phyloP scores from a whole-genome alignment of 169 alveolate genomes.

The Cryptosporidium viatorum region DNA sequence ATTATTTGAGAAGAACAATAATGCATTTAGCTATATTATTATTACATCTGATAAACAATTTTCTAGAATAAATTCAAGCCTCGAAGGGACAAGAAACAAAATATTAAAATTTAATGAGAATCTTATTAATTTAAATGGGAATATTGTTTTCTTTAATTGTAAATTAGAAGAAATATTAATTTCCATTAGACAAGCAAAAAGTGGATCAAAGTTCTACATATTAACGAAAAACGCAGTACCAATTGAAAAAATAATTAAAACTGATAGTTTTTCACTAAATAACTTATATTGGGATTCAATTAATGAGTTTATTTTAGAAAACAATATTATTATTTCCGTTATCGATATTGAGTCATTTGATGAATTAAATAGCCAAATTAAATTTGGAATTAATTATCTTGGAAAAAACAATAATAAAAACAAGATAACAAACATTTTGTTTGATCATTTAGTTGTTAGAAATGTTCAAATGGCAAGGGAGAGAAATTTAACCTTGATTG shows the following conservation, averaged over 20 bases:
- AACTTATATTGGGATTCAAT: slow-evolving; percentile 32
- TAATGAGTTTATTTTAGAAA: not conserved
- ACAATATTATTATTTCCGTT: slow-evolving; percentile 1
- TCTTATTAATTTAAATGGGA: not conserved
- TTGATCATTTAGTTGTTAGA: slow-evolving; percentile 25
- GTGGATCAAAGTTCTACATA: not conserved
- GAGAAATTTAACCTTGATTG: slow-evolving; percentile 28
- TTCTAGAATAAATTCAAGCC: not conserved
- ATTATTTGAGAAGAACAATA: not conserved
- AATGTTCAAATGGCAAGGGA: not conserved
- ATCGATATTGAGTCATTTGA: slow-evolving; percentile 44
- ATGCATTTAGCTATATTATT: not conserved
- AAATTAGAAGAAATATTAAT: slow-evolving; percentile 23
- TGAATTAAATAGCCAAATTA: slow-evolving; percentile 3
- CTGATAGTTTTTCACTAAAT: not conserved
- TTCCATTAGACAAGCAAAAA: not conserved
- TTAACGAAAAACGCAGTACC: slow-evolving; percentile 41
- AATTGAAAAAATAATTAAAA: not conserved
- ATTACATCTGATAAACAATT: slow-evolving; percentile 22
- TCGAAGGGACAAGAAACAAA: slow-evolving; percentile 21
- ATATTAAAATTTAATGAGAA: not conserved
- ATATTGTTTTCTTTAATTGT: slow-evolving; percentile 26
- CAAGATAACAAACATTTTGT: not conserved
- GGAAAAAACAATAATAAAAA: slow-evolving; percentile 11
- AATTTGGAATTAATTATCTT: slow-evolving; percentile 31